phyloP scores from a whole-genome alignment of 2,329 filamentous ascomycete genomes.

The Aschersonia sp. region DNA sequence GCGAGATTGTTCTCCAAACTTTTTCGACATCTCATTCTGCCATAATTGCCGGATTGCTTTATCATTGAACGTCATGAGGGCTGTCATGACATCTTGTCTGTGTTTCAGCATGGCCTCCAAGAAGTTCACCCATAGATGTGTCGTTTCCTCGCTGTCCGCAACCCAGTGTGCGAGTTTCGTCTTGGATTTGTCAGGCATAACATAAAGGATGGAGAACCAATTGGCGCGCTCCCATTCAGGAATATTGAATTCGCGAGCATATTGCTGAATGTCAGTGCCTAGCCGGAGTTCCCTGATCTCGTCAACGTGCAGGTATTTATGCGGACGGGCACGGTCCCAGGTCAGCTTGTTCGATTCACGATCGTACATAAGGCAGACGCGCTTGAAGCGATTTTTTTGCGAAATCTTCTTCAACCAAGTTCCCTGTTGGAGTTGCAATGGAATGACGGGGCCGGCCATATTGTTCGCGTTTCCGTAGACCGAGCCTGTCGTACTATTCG shows the following conservation, averaged over 20 bases:
- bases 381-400: conserved; percentile 63
- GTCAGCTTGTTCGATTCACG: conserved; percentile 71
- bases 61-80: conserved; percentile 72
- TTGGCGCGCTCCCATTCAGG: conserved; percentile 50
- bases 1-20: conserved; percentile 38
- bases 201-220: conserved; percentile 87
- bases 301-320: conserved; percentile 84
- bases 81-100: conserved; percentile 80
- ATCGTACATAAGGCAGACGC: conserved; percentile 59
- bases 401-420: conserved; percentile 71
- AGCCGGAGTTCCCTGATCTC: conserved; percentile 85
- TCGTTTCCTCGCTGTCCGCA: conserved; percentile 56
- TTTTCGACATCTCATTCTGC: conserved; percentile 66
- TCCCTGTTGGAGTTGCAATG: conserved; percentile 62
- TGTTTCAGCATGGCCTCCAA: conserved; percentile 75
- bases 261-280: conserved; percentile 73
- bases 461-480: conserved; percentile 26
- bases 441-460: conserved; percentile 56
- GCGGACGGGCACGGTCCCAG: conserved; percentile 67
- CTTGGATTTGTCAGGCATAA: conserved; percentile 62
- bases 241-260: conserved; percentile 69
- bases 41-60: conserved; percentile 74
- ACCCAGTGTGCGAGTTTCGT: conserved; percentile 82
- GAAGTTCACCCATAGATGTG: conserved; percentile 69
- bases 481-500: conserved; percentile 31